These are phyloP conservation scores for Aciculosporium take DNA, from an alignment of 2,329 filamentous ascomycete species.

Conservation along the genomic window DNA sequence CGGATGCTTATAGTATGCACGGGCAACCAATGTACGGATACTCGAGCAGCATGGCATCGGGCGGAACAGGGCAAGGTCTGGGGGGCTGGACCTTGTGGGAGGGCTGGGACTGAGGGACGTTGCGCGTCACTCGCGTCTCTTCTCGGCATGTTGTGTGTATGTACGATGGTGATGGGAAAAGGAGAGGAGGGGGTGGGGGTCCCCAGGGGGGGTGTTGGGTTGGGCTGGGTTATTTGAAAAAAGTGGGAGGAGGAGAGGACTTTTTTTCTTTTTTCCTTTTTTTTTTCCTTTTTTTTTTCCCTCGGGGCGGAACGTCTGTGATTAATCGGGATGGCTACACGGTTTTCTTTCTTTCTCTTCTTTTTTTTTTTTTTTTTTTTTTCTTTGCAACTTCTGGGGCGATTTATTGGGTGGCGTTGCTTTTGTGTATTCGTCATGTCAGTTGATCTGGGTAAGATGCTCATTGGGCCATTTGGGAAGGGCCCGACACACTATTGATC, in stretches of 20 bases:
- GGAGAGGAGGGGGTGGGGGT: background rate
- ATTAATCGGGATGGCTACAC: no score
- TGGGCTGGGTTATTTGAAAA: no score
- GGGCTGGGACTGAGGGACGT: constrained; percentile 20
- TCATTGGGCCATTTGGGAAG: no score
- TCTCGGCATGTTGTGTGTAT: background rate
- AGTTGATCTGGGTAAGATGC: no score
- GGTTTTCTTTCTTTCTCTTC: background rate
- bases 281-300: background rate
- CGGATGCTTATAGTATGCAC: constrained; percentile 8
- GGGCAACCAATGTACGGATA: constrained; percentile 17
- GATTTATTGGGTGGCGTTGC: no score
- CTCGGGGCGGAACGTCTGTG: no score
- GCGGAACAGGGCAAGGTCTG: constrained; percentile 15
- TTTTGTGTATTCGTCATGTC: no score
- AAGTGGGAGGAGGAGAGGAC: no score
- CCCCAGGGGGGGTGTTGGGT: no score
- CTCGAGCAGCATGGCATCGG: constrained; percentile 13
- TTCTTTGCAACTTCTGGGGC: background rate
- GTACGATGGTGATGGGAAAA: background rate
- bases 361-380: background rate
- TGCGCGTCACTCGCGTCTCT: no score
- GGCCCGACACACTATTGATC: no score
- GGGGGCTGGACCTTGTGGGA: constrained; percentile 27
- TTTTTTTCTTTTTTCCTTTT: background rate